Percentiles rank a stretch among this genome's conserved stretches.
phyloP scores from a whole-genome alignment of 495 filamentous ascomycete genomes.

The Aspergillus haitiensis region DNA sequence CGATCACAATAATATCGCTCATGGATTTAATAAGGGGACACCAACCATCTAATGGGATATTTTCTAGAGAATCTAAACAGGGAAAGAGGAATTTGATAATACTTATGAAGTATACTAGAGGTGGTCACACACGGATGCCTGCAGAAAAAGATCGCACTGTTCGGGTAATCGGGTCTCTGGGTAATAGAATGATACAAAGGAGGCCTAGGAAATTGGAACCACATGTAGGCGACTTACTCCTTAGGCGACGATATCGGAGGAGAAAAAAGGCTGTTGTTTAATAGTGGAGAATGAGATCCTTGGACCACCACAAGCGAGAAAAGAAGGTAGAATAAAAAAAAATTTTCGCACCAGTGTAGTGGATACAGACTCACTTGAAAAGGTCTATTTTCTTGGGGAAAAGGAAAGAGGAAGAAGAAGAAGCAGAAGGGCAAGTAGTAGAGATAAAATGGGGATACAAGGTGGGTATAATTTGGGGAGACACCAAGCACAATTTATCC shows the following conservation, averaged over 20 bases:
- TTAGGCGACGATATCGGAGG: conserved; percentile 1
- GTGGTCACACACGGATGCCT: neutral
- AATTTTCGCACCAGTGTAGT: neutral
- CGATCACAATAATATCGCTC: no score
- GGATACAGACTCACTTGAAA: no score
- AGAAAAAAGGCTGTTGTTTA: neutral
- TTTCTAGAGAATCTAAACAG: no score
- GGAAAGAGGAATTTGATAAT: no score
- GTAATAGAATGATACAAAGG: conserved; percentile 7
- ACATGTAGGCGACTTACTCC: conserved; percentile 4
- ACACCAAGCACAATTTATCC: no score
- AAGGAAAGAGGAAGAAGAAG: no score
- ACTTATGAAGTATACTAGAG: neutral
- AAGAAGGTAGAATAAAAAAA: neutral
- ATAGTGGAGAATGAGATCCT: conserved; percentile 1
- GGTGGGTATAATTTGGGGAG: neutral
- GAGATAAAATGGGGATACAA: no score
- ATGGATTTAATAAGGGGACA: no score
- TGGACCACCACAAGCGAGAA: conserved; percentile 2
- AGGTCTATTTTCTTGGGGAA: no score
- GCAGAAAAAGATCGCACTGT: neutral
- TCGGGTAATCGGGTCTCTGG: conserved; percentile 4
- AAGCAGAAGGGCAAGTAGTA: no score
- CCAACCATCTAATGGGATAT: neutral
- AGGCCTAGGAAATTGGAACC: conserved; percentile 2